phyloP scores from a whole-genome alignment of 768 basidiomycete genomes.

The Collybia sordida region DNA sequence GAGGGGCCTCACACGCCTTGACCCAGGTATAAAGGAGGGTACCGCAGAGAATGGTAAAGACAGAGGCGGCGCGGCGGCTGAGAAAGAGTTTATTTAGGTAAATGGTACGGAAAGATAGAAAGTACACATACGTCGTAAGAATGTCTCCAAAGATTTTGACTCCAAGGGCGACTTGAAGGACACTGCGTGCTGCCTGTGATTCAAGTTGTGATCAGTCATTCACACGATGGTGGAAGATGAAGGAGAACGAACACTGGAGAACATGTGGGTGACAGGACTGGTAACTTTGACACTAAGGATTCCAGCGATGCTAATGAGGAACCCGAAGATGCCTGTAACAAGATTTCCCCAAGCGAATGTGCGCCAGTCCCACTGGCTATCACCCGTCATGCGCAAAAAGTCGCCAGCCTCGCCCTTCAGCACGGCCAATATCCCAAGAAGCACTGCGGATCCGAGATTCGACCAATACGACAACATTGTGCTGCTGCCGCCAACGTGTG shows the following conservation, averaged over 20 bases:
- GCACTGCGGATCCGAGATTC: slow-evolving; percentile 62
- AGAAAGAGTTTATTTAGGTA: not conserved
- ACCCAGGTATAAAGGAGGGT: slow-evolving; percentile 69
- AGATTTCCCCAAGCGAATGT: slow-evolving; percentile 28
- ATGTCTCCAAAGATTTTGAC: slow-evolving; percentile 67
- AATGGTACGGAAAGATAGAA: not conserved
- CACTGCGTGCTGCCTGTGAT: slow-evolving; percentile 70
- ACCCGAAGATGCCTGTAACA: slow-evolving; percentile 51
- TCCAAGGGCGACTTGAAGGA: slow-evolving; percentile 70
- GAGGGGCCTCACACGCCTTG: slow-evolving; percentile 43
- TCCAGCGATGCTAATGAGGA: not conserved
- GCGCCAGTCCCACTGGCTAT: slow-evolving; percentile 22
- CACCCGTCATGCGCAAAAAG: slow-evolving; percentile 44
- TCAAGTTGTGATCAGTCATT: not conserved
- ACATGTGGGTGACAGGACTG: slow-evolving; percentile 69
- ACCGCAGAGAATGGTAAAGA: slow-evolving; percentile 60
- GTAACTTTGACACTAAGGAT: not conserved
- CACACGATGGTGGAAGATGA: not conserved
- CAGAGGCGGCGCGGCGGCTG: slow-evolving; percentile 61
- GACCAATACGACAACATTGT: slow-evolving; percentile 77
- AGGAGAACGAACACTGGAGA: slow-evolving; percentile 43
- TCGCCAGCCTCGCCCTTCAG: slow-evolving; percentile 65
- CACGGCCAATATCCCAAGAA: slow-evolving; percentile 58
- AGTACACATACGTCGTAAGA: slow-evolving; percentile 52
- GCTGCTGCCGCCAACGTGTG: slow-evolving; percentile 67